Evolutionary conservation across 2,329 filamentous ascomycete genomes (phyloP).

Genomic region (Fusarium chuoi): DNA sequence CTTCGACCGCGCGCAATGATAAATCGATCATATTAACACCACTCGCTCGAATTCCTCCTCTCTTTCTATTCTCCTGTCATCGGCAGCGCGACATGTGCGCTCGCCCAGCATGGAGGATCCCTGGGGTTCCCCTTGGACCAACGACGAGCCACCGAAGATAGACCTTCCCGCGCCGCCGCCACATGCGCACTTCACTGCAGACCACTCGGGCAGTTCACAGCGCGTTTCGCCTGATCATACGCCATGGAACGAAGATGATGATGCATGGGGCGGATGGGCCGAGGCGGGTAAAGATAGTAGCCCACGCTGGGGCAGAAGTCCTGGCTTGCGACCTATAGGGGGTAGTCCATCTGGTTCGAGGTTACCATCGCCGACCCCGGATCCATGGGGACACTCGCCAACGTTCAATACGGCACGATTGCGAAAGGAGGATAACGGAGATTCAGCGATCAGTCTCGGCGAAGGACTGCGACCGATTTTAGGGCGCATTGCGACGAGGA

Average conservation of each 20-base stretch:
- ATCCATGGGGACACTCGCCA: conserved; percentile 42
- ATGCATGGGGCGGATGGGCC: conserved; percentile 52
- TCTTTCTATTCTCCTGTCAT: conserved; percentile 9
- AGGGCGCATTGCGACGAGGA: conserved; percentile 16
- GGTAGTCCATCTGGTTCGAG: conserved; percentile 41
- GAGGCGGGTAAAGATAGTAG: conserved; percentile 43
- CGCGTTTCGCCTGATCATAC: conserved; percentile 38
- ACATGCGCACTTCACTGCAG: conserved; percentile 46
- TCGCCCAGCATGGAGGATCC: conserved; percentile 68
- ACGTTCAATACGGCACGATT: conserved; percentile 26
- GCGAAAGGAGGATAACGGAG: conserved; percentile 37
- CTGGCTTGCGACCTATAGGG: conserved; percentile 45
- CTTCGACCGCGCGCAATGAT: conserved; percentile 33
- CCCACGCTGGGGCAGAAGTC: conserved; percentile 49
- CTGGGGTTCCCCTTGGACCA: conserved; percentile 70
- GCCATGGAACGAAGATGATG: conserved; percentile 49
- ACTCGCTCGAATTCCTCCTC: neutral
- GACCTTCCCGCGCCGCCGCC: conserved; percentile 49
- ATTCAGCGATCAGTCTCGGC: conserved; percentile 47
- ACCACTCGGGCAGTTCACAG: conserved; percentile 39
- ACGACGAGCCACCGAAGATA: conserved; percentile 50
- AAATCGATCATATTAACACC: conserved; percentile 27
- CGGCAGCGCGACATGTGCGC: conserved; percentile 48
- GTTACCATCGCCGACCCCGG: conserved; percentile 43
- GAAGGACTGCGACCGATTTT: conserved; percentile 32